Evolutionary conservation across 768 basidiomycete genomes (phyloP), one percentile per base, ranked within the genome.

Genomic region (Pleurotus sapidus): DNA sequence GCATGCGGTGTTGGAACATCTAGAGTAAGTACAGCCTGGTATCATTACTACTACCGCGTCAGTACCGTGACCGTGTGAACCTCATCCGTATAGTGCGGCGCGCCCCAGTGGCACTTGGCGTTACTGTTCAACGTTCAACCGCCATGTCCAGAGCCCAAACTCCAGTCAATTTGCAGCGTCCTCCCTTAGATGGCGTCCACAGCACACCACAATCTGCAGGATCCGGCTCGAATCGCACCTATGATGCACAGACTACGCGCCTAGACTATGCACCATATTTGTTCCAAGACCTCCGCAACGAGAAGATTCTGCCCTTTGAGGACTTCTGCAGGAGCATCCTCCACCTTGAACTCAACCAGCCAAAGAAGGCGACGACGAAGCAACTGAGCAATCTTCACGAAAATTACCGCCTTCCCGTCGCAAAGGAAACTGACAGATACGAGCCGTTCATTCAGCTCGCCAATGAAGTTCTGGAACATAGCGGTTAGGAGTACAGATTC

Each of bases 171-270:
- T 34, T 11, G 8, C 30, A 3, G 30, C 30, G 9, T 34, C 34
- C 88, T 72, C n/a, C 77, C 80, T 25, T 85, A 72, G 17, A 48
- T 15, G 14, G 17, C 46, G 20, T 23, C 14, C 23, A 48, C 23
- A 50, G 49, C 20, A 50, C 49, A 4, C 49, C 34, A 3, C 27
- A 34, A 7, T 50, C 49, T 4, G 34, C 34, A n/a, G 49, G 49
- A 7, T 57, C 57, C 12, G 30, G 24, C 34, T 38, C 30, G 15
- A 40, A 49, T 34, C n/a, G 5, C 14, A 53, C 18, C 18, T 30
- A 40, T 23, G 12, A 46, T 14, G 12, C 24, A 5, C 17, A 54
- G 11, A 15, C 25, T 23, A 37, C 23, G 17, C 57, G 50, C 23
- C 15, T 18, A 6, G 24, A 51, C 14, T 57, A 57, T 39, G 25